These are phyloP conservation scores for Zalaria obscura DNA, from an alignment of 2,329 filamentous ascomycete species.

Conservation along the genomic window DNA sequence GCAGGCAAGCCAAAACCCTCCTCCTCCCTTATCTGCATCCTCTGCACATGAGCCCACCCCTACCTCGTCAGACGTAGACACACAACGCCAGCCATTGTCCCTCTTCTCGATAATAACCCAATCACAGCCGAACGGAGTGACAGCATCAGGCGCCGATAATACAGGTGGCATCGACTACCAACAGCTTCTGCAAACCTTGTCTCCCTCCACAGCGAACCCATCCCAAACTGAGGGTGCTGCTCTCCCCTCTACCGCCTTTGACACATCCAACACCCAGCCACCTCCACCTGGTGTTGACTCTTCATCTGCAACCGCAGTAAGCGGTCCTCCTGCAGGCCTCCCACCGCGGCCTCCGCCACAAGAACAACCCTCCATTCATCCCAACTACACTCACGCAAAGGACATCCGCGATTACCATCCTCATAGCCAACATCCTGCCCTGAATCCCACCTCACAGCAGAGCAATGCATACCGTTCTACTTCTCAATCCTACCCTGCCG, in stretches of 20 bases:
- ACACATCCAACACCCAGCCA: constrained; percentile 10
- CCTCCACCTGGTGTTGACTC: constrained; percentile 14
- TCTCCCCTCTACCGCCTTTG: constrained; percentile 9
- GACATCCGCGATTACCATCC: constrained; percentile 37
- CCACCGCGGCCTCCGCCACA: constrained; percentile 34
- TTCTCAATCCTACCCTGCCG: background rate
- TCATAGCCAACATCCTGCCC: constrained; percentile 24
- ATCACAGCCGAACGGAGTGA: background rate
- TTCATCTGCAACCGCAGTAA: constrained; percentile 17
- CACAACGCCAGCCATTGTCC: too few species aligned
- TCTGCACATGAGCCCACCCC: background rate
- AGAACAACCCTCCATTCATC: constrained; percentile 32
- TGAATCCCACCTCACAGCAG: constrained; percentile 13
- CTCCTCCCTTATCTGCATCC: background rate
- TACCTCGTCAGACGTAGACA: background rate
- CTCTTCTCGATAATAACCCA: background rate
- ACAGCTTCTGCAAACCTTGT: constrained; percentile 29
- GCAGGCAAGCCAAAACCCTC: background rate
- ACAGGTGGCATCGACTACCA: constrained; percentile 28
- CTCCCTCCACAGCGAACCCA: constrained; percentile 9
- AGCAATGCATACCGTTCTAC: background rate
- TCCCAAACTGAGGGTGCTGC: constrained; percentile 14
- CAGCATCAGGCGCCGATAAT: constrained; percentile 1
- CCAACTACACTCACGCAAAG: constrained; percentile 32
- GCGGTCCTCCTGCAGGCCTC: constrained; percentile 24